A percentile compares a stretch with the other conserved stretches of the same genome.
These are phyloP conservation scores for Acer saccharum DNA, from an alignment of 345 rosid species.

Conservation along the genomic window DNA sequence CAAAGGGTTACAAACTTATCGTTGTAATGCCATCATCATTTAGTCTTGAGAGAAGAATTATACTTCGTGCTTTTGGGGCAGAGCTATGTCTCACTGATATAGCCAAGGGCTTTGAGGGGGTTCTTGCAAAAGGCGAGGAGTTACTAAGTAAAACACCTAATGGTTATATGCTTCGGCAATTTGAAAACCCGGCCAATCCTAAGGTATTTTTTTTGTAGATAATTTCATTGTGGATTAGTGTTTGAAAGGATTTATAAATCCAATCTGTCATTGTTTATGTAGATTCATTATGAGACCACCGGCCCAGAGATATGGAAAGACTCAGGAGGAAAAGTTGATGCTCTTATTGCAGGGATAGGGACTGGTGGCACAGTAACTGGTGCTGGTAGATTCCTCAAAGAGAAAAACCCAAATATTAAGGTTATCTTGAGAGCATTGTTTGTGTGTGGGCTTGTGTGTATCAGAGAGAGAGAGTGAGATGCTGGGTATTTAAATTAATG, in stretches of 20 bases:
- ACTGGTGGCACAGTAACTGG: constrained; percentile 65
- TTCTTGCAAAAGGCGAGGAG: constrained; percentile 54
- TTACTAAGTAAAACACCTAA: constrained; percentile 54
- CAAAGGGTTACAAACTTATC: constrained; percentile 65
- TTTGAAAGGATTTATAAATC: not conserved
- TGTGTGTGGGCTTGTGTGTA: not conserved
- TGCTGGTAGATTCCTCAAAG: constrained; percentile 65
- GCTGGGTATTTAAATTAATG: not conserved
- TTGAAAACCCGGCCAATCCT: constrained; percentile 69
- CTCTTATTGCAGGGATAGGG: constrained; percentile 48
- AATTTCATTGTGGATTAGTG: not conserved
- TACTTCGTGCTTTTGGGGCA: constrained; percentile 75
- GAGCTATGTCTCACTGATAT: constrained; percentile 56
- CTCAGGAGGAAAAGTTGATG: constrained; percentile 52
- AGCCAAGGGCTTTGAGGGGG: constrained; percentile 43
- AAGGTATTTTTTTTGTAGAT: not conserved
- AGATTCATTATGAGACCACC: constrained; percentile 47
- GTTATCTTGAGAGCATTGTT: constrained; percentile 19
- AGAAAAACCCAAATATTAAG: constrained; percentile 61
- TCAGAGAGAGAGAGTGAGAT: not conserved
- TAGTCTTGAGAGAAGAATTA: constrained; percentile 64
- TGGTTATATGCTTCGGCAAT: constrained; percentile 47
- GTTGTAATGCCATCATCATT: constrained; percentile 52
- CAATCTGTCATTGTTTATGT: constrained; percentile 5
- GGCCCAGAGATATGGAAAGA: constrained; percentile 47